Conservation (phyloP, 805 yeast genomes). For the Kockiozyma suomiensis region DNA sequence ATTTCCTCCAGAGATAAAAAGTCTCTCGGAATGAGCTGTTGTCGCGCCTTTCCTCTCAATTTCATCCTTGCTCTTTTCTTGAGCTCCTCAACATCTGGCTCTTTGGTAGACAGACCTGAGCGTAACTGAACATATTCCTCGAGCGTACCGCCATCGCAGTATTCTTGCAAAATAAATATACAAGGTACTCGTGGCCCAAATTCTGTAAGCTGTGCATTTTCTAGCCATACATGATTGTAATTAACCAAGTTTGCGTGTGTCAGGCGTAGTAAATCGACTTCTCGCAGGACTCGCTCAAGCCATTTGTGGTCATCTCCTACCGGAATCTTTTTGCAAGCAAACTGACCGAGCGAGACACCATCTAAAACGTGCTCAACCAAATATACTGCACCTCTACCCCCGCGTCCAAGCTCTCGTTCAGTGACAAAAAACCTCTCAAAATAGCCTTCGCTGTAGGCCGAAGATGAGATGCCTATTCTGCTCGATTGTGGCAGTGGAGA, state of each 20-base stretch:
- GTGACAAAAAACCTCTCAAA: conserved; percentile 66
- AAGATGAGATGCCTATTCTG: conserved; percentile 47
- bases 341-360: conserved; percentile 69
- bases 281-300: conserved; percentile 70
- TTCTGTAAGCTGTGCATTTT: conserved; percentile 55
- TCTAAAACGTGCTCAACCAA: conserved; percentile 82
- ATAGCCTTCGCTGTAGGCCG: conserved; percentile 79
- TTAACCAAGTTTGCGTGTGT: conserved; percentile 67
- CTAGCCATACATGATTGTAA: conserved; percentile 92
- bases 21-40: background rate
- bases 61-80: conserved; percentile 42
- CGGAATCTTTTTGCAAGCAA: conserved; percentile 83
- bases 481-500: background rate
- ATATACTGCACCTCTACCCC: conserved; percentile 82
- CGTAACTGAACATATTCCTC: conserved; percentile 60
- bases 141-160: conserved; percentile 84
- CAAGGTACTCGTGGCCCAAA: conserved; percentile 68
- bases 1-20: conserved; percentile 60
- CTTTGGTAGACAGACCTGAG: conserved; percentile 23
- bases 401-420: conserved; percentile 67
- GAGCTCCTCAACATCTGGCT: conserved; percentile 43
- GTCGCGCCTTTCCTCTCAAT: background rate
- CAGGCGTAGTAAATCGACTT: conserved; percentile 68
- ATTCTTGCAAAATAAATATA: conserved; percentile 81
- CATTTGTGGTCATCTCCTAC: conserved; percentile 76